A percentile compares a stretch with the other conserved stretches of the same genome.
Conservation (phyloP, 805 yeast species). For the Ogataea nakhonphanomensis region DNA sequence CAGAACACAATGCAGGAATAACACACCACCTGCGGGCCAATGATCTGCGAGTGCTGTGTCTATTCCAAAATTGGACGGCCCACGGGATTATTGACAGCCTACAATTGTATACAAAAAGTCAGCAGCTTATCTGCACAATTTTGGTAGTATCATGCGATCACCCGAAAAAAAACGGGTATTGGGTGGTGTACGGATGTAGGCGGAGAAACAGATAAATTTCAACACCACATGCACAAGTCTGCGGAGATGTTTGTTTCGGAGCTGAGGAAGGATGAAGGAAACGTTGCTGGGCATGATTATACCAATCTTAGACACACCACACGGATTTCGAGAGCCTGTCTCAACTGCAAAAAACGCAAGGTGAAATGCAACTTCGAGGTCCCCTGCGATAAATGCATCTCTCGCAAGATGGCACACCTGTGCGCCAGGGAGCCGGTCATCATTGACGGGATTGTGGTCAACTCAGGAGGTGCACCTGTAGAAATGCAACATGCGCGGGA, state of each 20-base stretch:
- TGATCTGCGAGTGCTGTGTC: neutral
- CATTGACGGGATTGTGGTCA: constrained; percentile 32
- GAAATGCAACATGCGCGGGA: constrained; percentile 27
- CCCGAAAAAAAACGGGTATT: constrained; percentile 4
- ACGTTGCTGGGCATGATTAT: constrained; percentile 7
- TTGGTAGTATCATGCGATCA: constrained; percentile 4
- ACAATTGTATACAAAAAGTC: neutral
- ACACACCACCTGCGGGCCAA: neutral
- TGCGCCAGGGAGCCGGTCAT: constrained; percentile 35
- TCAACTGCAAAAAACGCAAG: constrained; percentile 43
- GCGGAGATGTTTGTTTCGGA: constrained; percentile 5
- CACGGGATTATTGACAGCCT: neutral
- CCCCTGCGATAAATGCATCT: constrained; percentile 45
- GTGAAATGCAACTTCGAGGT: constrained; percentile 46
- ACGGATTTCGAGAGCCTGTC: constrained; percentile 42
- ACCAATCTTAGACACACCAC: constrained; percentile 27
- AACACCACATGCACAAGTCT: neutral
- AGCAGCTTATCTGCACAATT: constrained; percentile 1
- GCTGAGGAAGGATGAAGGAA: neutral
- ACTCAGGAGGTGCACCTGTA: constrained; percentile 20
- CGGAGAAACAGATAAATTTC: neutral
- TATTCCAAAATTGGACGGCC: neutral
- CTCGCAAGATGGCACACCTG: constrained; percentile 29
- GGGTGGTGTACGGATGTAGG: constrained; percentile 6
- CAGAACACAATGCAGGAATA: neutral